Conservation (phyloP, 257 asterid species). For the Ballota nigra region DNA sequence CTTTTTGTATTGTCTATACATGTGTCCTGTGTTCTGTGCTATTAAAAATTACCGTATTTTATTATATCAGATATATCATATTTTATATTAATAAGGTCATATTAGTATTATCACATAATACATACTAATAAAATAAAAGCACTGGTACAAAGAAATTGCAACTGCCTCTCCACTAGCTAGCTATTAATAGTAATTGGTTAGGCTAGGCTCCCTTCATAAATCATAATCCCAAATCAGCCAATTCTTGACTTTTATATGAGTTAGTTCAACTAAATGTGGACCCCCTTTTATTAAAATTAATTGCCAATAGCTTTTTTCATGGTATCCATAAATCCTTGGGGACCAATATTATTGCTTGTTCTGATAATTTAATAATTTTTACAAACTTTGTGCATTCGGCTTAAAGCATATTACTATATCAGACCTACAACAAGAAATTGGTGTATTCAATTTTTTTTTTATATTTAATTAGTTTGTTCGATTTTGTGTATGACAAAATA, state of each 20-base stretch:
- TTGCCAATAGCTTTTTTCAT: not conserved
- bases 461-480: too few relatives aligned
- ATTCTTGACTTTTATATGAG: constrained; percentile 22
- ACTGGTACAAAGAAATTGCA: not conserved
- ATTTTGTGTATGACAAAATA: too few relatives aligned
- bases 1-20: too few relatives aligned
- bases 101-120: not conserved
- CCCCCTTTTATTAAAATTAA: not conserved
- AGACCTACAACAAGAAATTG: not conserved
- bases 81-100: not conserved
- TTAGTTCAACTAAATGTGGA: not conserved
- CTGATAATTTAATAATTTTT: not conserved
- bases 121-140: not conserved
- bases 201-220: not conserved
- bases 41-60: too few relatives aligned
- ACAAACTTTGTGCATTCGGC: too few relatives aligned
- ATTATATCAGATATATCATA: not conserved
- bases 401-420: too few relatives aligned
- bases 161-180: not conserved
- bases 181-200: not conserved
- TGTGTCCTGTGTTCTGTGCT: too few relatives aligned
- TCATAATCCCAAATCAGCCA: not conserved
- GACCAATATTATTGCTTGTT: too few relatives aligned
- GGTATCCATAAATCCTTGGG: not conserved
- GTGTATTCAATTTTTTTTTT: too few relatives aligned